Evolutionary conservation across 2,329 filamentous ascomycete genomes (phyloP).

Genomic region (Exserohilum rostratum): DNA sequence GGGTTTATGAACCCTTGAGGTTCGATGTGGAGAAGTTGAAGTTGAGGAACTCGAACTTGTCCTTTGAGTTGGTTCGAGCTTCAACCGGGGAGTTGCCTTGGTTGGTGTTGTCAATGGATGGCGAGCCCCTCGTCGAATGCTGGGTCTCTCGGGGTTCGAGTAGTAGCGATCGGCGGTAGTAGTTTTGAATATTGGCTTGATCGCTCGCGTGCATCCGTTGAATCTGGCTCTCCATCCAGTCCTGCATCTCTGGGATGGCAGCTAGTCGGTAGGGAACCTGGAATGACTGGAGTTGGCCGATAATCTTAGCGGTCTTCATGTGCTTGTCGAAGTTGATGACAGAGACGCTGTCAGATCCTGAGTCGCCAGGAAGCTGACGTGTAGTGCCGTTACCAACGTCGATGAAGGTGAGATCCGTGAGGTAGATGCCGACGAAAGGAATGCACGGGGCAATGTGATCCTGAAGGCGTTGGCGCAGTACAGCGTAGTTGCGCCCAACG

Average conservation of each 20-base stretch:
- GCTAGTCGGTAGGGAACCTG: conserved; percentile 88
- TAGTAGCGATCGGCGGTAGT: conserved; percentile 82
- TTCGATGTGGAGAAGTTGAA: conserved; percentile 44
- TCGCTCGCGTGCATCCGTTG: conserved; percentile 71
- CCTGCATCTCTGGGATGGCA: conserved; percentile 85
- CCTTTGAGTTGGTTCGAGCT: conserved; percentile 39
- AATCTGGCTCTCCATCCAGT: conserved; percentile 88
- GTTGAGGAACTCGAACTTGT: conserved; percentile 48
- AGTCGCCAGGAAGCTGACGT: conserved; percentile 70
- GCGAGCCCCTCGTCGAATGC: conserved; percentile 33
- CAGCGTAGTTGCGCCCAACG: conserved; percentile 87
- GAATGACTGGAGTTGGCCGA: conserved; percentile 93
- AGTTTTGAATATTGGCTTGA: conserved; percentile 67
- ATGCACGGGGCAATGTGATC: conserved; percentile 90
- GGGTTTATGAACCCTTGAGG: conserved; percentile 42
- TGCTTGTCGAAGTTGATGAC: conserved; percentile 99
- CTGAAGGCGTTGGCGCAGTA: conserved; percentile 80
- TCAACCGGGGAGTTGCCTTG: conserved; percentile 35
- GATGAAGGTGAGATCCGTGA: conserved; percentile 95
- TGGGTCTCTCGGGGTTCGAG: conserved; percentile 74
- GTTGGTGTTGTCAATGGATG: conserved; percentile 34
- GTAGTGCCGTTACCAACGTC: conserved; percentile 91
- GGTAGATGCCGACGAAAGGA: conserved; percentile 93
- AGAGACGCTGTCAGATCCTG: conserved; percentile 67
- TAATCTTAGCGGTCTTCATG: conserved; percentile 90